Evolutionary conservation across 2,329 filamentous ascomycete species (phyloP), one percentile per base, ranked within the genome.

Genomic region (Sporothrix brasiliensis): DNA sequence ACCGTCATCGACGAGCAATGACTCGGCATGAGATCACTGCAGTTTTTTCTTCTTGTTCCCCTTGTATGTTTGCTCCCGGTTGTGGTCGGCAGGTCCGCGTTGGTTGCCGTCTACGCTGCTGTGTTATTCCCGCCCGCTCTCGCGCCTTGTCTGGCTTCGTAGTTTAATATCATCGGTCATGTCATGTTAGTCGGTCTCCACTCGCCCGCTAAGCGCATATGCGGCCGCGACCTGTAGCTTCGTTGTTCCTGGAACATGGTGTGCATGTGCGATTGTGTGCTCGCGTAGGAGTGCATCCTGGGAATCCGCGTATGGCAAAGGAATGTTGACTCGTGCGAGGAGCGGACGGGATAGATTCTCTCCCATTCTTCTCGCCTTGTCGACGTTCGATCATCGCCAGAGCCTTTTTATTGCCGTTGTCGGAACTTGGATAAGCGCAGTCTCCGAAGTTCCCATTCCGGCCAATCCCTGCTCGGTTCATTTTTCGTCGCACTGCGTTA

Each of bases 101-200:
- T 47, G 41, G 56, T 21, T 16, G 19, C 27, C 53, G 30, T 34
- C 41, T 27, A 19, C 0, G 27, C 14, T 34, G 27, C 27, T 19
- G 10, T 27, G 13, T 58, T n/a, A 34, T 58, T 14, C 5, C 53
- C 53, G 34, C 27, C n/a, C 27, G 27, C 27, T 19, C 27, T 34
- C 27, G 19, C 53, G 30, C 30, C 54, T 41, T 34, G 14, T 9
- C 10, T 61, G 10, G 14, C 10, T 19, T 34, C 44, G 50, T 50
- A 41, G 44, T 27, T 34, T 21, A 7, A 16, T 63, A 44, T 34
- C 44, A 27, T 50, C 61, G 61, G 61, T 67, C 63, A 67, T 67
- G 47, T 41, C 30, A 19, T 67, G n/a, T 39, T 41, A 39, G 63
- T 52, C 30, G n/a, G 16, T 41, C 63, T 67, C 63, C 63, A 67